A percentile compares a stretch with the other conserved stretches of the same genome.
These are phyloP conservation scores for Xylaria sp. DNA, from an alignment of 2,329 filamentous ascomycete species.

Conservation along the genomic window DNA sequence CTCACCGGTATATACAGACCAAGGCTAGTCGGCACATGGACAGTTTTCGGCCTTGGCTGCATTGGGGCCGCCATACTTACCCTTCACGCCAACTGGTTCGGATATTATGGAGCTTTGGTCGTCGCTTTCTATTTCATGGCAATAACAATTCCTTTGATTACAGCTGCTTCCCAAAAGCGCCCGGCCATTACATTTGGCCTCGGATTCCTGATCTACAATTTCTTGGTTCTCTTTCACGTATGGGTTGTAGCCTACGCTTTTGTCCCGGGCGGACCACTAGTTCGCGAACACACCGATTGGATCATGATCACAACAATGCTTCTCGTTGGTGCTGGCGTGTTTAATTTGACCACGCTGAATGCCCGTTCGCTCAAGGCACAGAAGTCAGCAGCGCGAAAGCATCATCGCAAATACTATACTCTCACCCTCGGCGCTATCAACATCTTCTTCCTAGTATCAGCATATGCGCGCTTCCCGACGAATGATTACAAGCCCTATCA, in stretches of 20 bases:
- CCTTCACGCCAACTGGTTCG: slow-evolving; percentile 81
- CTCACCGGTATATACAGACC: slow-evolving; percentile 80
- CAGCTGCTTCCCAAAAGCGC: slow-evolving; percentile 77
- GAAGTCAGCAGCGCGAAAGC: slow-evolving; percentile 49
- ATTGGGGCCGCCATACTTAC: slow-evolving; percentile 83
- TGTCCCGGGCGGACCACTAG: slow-evolving; percentile 90
- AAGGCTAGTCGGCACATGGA: slow-evolving; percentile 78
- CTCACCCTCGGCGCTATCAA: slow-evolving; percentile 78
- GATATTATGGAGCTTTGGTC: slow-evolving; percentile 84
- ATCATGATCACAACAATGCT: slow-evolving; percentile 90
- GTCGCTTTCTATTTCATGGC: slow-evolving; percentile 85
- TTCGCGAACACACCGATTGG: slow-evolving; percentile 96
- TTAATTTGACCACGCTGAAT: slow-evolving; percentile 70
- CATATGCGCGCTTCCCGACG: slow-evolving; percentile 90
- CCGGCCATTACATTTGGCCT: slow-evolving; percentile 86
- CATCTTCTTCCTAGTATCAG: slow-evolving; percentile 79
- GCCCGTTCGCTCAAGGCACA: slow-evolving; percentile 54
- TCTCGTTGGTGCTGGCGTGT: slow-evolving; percentile 84
- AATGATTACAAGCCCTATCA: slow-evolving; percentile 95
- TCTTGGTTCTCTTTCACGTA: slow-evolving; percentile 95
- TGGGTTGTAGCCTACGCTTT: slow-evolving; percentile 99
- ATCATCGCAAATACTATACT: slow-evolving; percentile 63
- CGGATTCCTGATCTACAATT: slow-evolving; percentile 91
- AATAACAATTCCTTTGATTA: slow-evolving; percentile 77
- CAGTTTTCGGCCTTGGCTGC: slow-evolving; percentile 79